Conservation (phyloP, 495 filamentous ascomycete species). For the Corynascus novoguineensis region DNA sequence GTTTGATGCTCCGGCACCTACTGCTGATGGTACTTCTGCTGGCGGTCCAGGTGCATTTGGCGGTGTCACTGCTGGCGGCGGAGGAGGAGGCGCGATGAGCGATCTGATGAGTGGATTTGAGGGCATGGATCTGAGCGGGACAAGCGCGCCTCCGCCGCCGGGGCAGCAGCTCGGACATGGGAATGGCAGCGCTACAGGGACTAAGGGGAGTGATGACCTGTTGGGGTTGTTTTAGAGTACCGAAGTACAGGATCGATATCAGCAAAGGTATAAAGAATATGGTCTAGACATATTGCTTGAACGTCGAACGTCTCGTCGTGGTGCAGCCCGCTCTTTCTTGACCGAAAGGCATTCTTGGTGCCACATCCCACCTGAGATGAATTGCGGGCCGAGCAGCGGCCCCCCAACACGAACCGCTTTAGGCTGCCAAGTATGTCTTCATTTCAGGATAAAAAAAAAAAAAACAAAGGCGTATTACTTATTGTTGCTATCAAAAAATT, state of each 20-base stretch:
- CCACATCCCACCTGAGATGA: too few relatives aligned
- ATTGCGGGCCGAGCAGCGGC: too few relatives aligned
- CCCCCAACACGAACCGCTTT: too few relatives aligned
- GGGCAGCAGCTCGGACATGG: slow-evolving; percentile 43
- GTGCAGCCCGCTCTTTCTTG: too few relatives aligned
- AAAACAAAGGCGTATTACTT: too few relatives aligned
- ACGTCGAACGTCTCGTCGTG: too few relatives aligned
- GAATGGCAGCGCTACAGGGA: slow-evolving; percentile 26
- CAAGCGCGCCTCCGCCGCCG: slow-evolving; percentile 51
- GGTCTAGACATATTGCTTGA: too few relatives aligned
- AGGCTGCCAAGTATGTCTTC: background rate
- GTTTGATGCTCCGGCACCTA: slow-evolving; percentile 51
- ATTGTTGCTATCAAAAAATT: too few relatives aligned
- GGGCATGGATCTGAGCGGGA: slow-evolving; percentile 65
- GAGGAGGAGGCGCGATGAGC: slow-evolving; percentile 36
- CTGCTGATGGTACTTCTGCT: slow-evolving; percentile 9
- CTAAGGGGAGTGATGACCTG: slow-evolving; percentile 81
- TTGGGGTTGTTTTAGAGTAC: slow-evolving; percentile 71
- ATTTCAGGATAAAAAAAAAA: too few relatives aligned
- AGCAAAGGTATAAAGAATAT: too few relatives aligned
- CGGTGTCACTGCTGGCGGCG: background rate
- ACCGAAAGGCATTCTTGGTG: too few relatives aligned
- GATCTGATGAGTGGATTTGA: slow-evolving; percentile 83
- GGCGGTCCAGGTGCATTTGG: background rate
- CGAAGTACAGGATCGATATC: too few relatives aligned